These are phyloP conservation scores for Beauveria brongniartii DNA, from an alignment of 2,329 filamentous ascomycete species.

Conservation along the genomic window DNA sequence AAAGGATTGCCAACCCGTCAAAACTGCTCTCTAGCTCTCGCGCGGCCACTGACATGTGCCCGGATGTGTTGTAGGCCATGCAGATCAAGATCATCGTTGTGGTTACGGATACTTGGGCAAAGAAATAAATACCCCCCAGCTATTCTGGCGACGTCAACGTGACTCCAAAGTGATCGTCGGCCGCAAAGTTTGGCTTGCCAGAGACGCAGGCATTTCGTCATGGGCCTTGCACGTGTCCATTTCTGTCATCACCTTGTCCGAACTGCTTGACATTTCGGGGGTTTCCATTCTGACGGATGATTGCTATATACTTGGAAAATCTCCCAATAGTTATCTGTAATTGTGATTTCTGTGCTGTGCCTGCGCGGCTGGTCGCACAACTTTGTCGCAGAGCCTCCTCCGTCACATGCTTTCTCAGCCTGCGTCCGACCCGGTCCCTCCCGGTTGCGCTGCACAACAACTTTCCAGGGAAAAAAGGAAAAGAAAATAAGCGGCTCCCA, in stretches of 20 bases:
- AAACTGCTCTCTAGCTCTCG: too few species aligned
- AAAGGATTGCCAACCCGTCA: too few species aligned
- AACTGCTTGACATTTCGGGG: too few species aligned
- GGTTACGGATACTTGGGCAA: background rate
- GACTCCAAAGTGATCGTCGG: background rate
- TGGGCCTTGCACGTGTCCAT: background rate
- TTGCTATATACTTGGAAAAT: too few species aligned
- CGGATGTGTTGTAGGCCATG: background rate
- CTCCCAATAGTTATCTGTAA: too few species aligned
- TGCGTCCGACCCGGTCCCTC: conserved; percentile 7
- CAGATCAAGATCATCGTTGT: background rate
- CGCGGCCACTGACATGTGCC: background rate
- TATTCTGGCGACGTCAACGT: background rate
- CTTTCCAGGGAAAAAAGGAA: background rate
- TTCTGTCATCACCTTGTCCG: background rate
- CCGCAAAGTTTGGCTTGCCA: background rate
- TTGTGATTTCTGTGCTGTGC: too few species aligned
- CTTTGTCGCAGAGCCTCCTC: background rate
- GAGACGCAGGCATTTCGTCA: background rate
- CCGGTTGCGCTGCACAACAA: background rate
- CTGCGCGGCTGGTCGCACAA: too few species aligned
- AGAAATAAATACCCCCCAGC: background rate
- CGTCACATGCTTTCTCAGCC: conserved; percentile 1
- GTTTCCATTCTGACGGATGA: too few species aligned
- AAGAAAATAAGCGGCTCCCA: background rate